Evolutionary conservation across 345 rosid genomes (phyloP), one percentile per base, ranked within the genome.

Genomic region (Schrenkiella parvula): DNA sequence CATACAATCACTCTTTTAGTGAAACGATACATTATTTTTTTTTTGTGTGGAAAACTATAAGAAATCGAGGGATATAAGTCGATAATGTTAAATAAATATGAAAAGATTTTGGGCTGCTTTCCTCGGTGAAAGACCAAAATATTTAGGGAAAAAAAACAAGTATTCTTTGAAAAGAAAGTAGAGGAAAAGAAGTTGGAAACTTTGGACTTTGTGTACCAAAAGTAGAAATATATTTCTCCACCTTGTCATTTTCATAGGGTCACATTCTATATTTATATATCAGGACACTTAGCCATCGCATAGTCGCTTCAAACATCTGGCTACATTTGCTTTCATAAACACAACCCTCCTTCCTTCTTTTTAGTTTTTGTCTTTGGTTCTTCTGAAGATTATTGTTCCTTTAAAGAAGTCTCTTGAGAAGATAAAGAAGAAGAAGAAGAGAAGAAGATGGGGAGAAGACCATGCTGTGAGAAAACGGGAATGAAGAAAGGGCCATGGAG

Each of bases 401-500:
- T 39, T 43, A 11, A 12, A 34, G 0, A n/a, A 4, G n/a, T 8
- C 9, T 13, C 1, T 29, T 17, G n/a, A 43, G 25, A 52, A 55
- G 9, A n/a, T 1, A 21, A 22, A 21, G 0, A 32, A 12, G 22
- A 6, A 13, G 5, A 32, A 31, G 12, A 1, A 19, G 6, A 28
- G 2, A 46, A 46, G 7, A 50, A 50, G 46, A 78, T 78, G 81
- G 78, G 77, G 10, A 78, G 81, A 66, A 73, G 37, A 72, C 71
- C 81, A 66, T 78, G 81, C 11, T 78, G 81, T 78, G 78, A 78
- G 54, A 72, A 78, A 55, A 72, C 31, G 66, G 78, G 81, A 60
- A 13, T 78, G 55, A 78, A 78, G 71, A 78, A 78, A 72, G 81
- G 78, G 18, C 74, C 74, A 72, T 78, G 81, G 81, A 78, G 48